Evolutionary conservation across 257 asterid species (phyloP).

Genomic region (Lycium ferocissimum): DNA sequence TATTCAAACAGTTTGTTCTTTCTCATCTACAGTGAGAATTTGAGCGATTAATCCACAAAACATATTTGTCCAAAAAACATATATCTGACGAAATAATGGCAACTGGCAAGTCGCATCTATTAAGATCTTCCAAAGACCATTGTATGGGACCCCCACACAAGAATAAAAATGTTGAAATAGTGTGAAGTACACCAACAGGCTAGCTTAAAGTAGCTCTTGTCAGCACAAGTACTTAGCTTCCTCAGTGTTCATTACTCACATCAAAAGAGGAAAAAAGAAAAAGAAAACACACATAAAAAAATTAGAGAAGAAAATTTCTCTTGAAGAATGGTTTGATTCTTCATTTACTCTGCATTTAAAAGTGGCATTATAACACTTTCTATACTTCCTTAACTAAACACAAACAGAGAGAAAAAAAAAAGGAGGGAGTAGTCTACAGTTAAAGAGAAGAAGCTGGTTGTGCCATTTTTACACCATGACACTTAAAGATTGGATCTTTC

Average conservation of each 20-base stretch:
- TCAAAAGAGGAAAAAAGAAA: constrained; percentile 28
- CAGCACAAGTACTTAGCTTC: constrained; percentile 43
- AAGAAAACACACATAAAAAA: constrained; percentile 6
- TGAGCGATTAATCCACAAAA: not conserved
- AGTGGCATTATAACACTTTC: constrained; percentile 25
- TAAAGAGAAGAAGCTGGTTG: constrained; percentile 3
- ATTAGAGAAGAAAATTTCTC: constrained; percentile 38
- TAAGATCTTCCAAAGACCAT: not conserved
- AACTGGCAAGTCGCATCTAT: not conserved
- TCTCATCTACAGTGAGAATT: no score
- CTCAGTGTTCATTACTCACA: constrained; percentile 36
- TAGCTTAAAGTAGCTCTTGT: constrained; percentile 19
- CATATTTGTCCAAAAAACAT: no score
- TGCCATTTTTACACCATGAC: not conserved
- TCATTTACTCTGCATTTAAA: constrained; percentile 28
- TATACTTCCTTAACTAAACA: not conserved
- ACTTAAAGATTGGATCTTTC: constrained; percentile 29
- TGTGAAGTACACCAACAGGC: not conserved
- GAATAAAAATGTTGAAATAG: not conserved
- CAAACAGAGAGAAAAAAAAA: not conserved
- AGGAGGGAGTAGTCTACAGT: not conserved
- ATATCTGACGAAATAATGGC: not conserved
- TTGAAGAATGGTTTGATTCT: constrained; percentile 53
- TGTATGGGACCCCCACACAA: not conserved
- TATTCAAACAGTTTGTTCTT: no score